Evolutionary conservation across 2,329 filamentous ascomycete species (phyloP).

Genomic region (Cercospora sojina): DNA sequence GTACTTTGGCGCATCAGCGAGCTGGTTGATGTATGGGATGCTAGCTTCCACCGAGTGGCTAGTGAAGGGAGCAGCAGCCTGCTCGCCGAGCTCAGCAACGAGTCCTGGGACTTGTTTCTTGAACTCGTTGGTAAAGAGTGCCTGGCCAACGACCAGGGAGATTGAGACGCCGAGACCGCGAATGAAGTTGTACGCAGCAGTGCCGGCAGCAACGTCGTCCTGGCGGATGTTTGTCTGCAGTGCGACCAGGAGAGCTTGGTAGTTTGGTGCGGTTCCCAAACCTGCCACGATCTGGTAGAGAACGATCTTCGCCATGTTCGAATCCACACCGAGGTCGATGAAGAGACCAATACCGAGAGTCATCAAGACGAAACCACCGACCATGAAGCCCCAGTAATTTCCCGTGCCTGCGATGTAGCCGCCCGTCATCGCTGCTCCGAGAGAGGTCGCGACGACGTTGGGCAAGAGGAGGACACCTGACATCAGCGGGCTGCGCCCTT

Average conservation of each 20-base stretch:
- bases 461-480: constrained; percentile 45
- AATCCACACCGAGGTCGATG: background rate
- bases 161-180: background rate
- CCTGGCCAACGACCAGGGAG: background rate
- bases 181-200: background rate
- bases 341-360: background rate
- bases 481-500: constrained; percentile 38
- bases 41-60: background rate
- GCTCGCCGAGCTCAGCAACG: background rate
- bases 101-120: background rate
- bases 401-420: background rate
- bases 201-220: background rate
- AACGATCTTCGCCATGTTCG: background rate
- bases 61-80: background rate
- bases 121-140: background rate
- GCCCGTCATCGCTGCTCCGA: background rate
- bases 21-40: background rate
- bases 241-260: background rate
- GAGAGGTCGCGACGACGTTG: background rate
- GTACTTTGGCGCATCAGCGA: background rate
- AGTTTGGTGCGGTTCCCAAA: background rate
- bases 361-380: background rate
- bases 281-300: background rate
- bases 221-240: background rate
- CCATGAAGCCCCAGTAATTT: constrained; percentile 1